Conservation (phyloP, 306 rosid genomes). For the Trifolium subterraneum region DNA sequence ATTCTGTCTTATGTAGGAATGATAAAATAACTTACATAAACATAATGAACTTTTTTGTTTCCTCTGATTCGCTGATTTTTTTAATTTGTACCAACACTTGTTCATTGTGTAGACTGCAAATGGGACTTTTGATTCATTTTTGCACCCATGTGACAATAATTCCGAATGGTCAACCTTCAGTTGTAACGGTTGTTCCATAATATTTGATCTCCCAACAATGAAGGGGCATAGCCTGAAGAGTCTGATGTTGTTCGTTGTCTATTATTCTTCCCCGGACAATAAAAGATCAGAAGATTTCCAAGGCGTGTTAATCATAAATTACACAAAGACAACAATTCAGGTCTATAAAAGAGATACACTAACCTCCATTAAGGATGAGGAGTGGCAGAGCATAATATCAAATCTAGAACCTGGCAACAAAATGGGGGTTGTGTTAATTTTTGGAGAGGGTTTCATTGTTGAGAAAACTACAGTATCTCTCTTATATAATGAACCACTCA, state of each 20-base stretch:
- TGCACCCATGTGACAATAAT: background rate
- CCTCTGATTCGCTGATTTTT: background rate
- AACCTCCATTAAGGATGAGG: background rate
- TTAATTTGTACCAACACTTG: background rate
- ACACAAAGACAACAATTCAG: background rate
- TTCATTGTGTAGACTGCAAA: background rate
- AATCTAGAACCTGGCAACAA: conserved; percentile 4
- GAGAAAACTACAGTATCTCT: background rate
- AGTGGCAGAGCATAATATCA: background rate
- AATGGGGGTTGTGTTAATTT: background rate
- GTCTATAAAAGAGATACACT: background rate
- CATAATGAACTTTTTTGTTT: no score
- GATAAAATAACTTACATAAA: no score
- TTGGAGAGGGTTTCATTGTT: background rate
- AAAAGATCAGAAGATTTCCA: background rate
- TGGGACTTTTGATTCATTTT: background rate
- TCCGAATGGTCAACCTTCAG: background rate
- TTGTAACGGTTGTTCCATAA: background rate
- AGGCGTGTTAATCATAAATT: background rate
- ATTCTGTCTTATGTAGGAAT: background rate
- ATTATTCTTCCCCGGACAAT: background rate
- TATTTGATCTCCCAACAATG: background rate
- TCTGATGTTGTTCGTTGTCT: no score
- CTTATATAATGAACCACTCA: background rate
- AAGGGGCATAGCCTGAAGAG: background rate